These are phyloP conservation scores for Neurospora sp. DNA, from an alignment of 2,329 filamentous ascomycete genomes.

Conservation along the genomic window DNA sequence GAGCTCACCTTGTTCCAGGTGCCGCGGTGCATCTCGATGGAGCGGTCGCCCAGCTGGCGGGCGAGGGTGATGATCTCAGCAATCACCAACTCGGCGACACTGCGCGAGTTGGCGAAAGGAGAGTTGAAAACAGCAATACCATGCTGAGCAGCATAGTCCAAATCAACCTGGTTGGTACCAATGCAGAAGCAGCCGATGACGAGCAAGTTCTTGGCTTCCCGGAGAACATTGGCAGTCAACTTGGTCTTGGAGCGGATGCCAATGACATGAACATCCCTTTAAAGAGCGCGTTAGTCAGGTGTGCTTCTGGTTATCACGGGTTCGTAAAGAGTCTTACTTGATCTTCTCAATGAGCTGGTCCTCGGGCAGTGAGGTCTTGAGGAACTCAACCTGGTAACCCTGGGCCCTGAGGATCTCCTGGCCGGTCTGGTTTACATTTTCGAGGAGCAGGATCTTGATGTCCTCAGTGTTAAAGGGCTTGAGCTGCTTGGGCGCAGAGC, in stretches of 20 bases:
- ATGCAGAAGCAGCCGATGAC: slow-evolving; percentile 99
- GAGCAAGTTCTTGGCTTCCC: slow-evolving; percentile 85
- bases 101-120: slow-evolving; percentile 94
- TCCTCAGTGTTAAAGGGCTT: slow-evolving; percentile 95
- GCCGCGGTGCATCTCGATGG: slow-evolving; percentile 85
- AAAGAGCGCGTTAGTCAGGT: slow-evolving; percentile 13
- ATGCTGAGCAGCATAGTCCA: slow-evolving; percentile 69
- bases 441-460: slow-evolving; percentile 89
- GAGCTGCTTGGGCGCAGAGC: slow-evolving; percentile 56
- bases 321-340: slow-evolving; percentile 42
- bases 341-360: slow-evolving; percentile 97
- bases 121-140: slow-evolving; percentile 99
- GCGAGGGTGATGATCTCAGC: slow-evolving; percentile 86
- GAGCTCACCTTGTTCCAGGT: slow-evolving; percentile 97
- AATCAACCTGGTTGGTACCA: slow-evolving; percentile 89
- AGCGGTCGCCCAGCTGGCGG: slow-evolving; percentile 86
- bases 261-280: slow-evolving; percentile 88
- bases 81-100: slow-evolving; percentile 92
- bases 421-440: slow-evolving; percentile 92
- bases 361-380: slow-evolving; percentile 84
- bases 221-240: slow-evolving; percentile 73
- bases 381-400: slow-evolving; percentile 89
- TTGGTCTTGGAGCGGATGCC: slow-evolving; percentile 98
- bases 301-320: background rate
- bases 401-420: slow-evolving; percentile 71